Percentiles rank a stretch among this genome's conserved stretches.
phyloP scores from a whole-genome alignment of 192 early-diverging fungal genomes.

The Jimgerdemannia lactiflua region DNA sequence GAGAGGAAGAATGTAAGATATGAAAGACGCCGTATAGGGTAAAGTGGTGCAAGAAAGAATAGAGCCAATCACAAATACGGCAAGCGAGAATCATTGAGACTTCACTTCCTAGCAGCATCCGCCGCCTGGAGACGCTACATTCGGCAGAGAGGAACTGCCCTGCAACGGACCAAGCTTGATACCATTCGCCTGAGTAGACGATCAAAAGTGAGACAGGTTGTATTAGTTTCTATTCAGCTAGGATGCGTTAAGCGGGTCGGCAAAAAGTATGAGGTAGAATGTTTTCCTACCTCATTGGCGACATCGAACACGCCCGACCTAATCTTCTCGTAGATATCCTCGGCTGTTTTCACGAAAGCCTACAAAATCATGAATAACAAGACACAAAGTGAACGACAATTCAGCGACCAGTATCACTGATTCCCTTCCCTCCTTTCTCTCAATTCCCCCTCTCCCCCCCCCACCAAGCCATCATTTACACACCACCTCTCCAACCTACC shows the following conservation, averaged over 20 bases:
- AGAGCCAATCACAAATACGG: not conserved
- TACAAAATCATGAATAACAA: not conserved
- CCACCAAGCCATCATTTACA: not conserved
- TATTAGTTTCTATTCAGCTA: slow-evolving; percentile 4
- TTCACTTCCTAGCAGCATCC: slow-evolving; percentile 4
- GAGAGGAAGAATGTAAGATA: not conserved
- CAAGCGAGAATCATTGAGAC: too few species aligned
- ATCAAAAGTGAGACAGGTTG: not conserved
- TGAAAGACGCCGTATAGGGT: not conserved
- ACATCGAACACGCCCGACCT: slow-evolving; percentile 72
- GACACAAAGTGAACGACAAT: slow-evolving; percentile 11
- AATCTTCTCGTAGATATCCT: slow-evolving; percentile 81
- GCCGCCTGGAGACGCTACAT: not conserved
- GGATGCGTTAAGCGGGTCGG: not conserved
- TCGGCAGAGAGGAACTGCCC: slow-evolving; percentile 1
- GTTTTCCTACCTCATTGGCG: slow-evolving; percentile 55
- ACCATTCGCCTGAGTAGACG: slow-evolving; percentile 33
- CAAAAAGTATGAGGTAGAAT: not conserved
- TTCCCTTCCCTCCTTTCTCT: not conserved
- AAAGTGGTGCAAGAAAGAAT: not conserved
- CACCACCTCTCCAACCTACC: not conserved
- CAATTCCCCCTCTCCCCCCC: too few species aligned
- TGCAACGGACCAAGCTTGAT: slow-evolving; percentile 65
- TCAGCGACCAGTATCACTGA: not conserved
- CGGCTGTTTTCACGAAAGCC: slow-evolving; percentile 76